Evolutionary conservation across 2,329 filamentous ascomycete species (phyloP).

Genomic region (Penicillium sp.): DNA sequence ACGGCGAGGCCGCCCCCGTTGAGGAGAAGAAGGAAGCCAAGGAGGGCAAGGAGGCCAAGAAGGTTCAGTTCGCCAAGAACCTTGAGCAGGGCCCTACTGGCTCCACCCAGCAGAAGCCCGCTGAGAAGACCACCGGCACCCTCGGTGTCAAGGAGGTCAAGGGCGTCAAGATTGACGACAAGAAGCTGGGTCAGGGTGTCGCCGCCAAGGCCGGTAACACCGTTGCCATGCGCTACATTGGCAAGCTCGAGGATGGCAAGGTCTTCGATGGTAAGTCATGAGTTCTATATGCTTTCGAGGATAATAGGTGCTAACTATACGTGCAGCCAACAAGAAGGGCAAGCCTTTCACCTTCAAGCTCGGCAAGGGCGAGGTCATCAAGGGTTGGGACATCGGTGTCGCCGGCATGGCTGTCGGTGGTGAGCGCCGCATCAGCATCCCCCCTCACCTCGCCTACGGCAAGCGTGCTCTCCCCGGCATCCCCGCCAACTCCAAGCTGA

Average conservation of each 20-base stretch:
- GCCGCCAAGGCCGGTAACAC: constrained; percentile 82
- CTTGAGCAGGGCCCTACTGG: constrained; percentile 91
- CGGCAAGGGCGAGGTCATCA: constrained; percentile 90
- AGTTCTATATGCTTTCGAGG: no score
- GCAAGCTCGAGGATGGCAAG: constrained; percentile 89
- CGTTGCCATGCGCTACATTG: constrained; percentile 93
- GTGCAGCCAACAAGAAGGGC: constrained; percentile 99
- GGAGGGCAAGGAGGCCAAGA: constrained; percentile 82
- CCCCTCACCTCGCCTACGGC: constrained; percentile 79
- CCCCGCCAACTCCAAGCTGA: constrained; percentile 78
- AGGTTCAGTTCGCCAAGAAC: constrained; percentile 98
- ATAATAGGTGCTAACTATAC: no score
- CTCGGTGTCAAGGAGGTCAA: constrained; percentile 69
- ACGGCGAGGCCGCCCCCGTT: constrained; percentile 66
- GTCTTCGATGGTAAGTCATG: no score
- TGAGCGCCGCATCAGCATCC: constrained; percentile 86
- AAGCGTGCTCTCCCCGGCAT: constrained; percentile 74
- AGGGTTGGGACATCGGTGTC: constrained; percentile 95
- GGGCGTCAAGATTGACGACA: constrained; percentile 89
- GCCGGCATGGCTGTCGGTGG: constrained; percentile 85
- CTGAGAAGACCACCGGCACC: constrained; percentile 47
- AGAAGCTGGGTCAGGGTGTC: constrained; percentile 77
- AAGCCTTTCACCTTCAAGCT: constrained; percentile 96
- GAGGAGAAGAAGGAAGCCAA: constrained; percentile 49
- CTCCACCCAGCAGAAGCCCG: no score